These are phyloP conservation scores for Phoma sp. DNA, from an alignment of 2,329 filamentous ascomycete genomes.

Conservation along the genomic window DNA sequence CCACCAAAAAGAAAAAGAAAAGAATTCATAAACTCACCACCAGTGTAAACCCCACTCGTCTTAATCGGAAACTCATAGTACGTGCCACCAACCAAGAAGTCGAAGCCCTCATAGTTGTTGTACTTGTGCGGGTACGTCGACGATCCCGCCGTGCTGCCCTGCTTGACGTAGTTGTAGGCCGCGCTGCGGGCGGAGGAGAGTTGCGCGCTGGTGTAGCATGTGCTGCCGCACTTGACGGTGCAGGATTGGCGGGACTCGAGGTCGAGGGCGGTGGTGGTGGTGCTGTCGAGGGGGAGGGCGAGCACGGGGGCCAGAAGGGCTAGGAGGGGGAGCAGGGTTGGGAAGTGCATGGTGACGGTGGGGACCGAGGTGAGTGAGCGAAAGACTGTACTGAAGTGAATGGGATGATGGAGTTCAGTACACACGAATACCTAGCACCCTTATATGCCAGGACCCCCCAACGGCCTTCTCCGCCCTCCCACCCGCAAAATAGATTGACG, in stretches of 20 bases:
- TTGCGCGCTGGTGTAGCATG: slow-evolving; percentile 58
- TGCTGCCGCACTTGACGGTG: slow-evolving; percentile 61
- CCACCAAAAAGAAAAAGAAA: too few relatives aligned
- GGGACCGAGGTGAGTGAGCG: slow-evolving; percentile 3
- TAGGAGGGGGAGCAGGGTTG: slow-evolving; percentile 26
- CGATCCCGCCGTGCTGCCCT: slow-evolving; percentile 47
- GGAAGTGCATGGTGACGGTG: slow-evolving; percentile 28
- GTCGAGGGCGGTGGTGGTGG: slow-evolving; percentile 11
- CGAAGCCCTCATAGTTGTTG: slow-evolving; percentile 69
- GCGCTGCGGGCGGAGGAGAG: slow-evolving; percentile 59
- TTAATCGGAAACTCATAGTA: slow-evolving; percentile 70
- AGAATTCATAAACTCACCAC: slow-evolving; percentile 52
- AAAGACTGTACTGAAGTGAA: too few relatives aligned
- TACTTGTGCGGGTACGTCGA: slow-evolving; percentile 65
- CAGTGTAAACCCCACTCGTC: slow-evolving; percentile 59
- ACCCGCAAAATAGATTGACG: too few relatives aligned
- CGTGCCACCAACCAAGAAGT: slow-evolving; percentile 62
- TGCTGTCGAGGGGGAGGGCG: slow-evolving; percentile 24
- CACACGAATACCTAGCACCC: too few relatives aligned
- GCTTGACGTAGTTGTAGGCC: slow-evolving; percentile 59
- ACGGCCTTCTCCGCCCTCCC: too few relatives aligned
- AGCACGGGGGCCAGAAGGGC: slow-evolving; percentile 29
- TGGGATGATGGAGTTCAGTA: too few relatives aligned
- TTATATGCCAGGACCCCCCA: too few relatives aligned
- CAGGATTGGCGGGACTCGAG: slow-evolving; percentile 51